Evolutionary conservation across 441 rosid species (phyloP).

Genomic region (Hypseocharis bilobata): DNA sequence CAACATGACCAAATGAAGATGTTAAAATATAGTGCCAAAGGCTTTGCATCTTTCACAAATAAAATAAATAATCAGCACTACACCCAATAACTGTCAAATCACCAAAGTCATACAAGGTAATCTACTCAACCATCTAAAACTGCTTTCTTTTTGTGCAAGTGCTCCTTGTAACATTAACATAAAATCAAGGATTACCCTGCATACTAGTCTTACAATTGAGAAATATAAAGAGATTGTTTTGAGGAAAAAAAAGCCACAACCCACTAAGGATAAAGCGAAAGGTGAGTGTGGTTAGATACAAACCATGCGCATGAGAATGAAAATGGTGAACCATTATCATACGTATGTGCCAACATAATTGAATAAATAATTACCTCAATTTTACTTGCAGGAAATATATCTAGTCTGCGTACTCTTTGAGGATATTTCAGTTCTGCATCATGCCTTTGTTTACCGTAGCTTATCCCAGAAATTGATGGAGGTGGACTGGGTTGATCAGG

Average conservation of each 20-base stretch:
- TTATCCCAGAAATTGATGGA: constrained; percentile 38
- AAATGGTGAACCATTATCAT: background rate
- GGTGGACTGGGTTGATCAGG: constrained; percentile 68
- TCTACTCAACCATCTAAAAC: too few relatives aligned
- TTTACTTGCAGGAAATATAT: constrained; percentile 75
- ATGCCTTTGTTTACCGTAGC: constrained; percentile 71
- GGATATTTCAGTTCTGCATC: constrained; percentile 78
- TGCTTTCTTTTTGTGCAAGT: too few relatives aligned
- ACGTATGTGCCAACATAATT: constrained; percentile 14
- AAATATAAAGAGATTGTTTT: too few relatives aligned
- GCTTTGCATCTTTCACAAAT: background rate
- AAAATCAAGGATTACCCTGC: too few relatives aligned
- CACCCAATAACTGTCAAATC: background rate
- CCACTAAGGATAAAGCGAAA: too few relatives aligned
- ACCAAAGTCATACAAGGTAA: too few relatives aligned
- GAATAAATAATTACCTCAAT: constrained; percentile 47
- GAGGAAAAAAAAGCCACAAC: too few relatives aligned
- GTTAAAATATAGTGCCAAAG: background rate
- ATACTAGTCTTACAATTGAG: too few relatives aligned
- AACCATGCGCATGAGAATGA: background rate
- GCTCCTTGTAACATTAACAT: too few relatives aligned
- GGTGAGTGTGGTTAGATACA: too few relatives aligned
- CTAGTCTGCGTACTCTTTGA: constrained; percentile 78
- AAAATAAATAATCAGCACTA: background rate
- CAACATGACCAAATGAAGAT: background rate